Percentiles rank a stretch among this genome's conserved stretches.
Evolutionary conservation across 176 grass and related monocot genomes (phyloP).

Genomic region (Luzula sylvatica): DNA sequence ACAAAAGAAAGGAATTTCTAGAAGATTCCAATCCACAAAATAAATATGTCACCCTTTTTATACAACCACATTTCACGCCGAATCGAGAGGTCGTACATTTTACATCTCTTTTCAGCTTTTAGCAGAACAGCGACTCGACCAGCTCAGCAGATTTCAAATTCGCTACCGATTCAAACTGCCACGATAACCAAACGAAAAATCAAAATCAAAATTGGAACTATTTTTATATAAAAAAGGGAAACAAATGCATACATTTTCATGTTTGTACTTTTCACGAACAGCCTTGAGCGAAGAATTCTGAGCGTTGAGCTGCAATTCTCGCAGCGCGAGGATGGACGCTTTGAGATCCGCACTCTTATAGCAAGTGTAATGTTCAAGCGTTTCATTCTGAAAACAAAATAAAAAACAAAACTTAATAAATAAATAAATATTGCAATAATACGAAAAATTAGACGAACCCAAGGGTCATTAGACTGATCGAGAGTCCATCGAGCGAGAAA

Average conservation of each 20-base stretch:
- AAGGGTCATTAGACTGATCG: slow-evolving; percentile 57
- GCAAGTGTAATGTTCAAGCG: slow-evolving; percentile 70
- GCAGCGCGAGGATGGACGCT: slow-evolving; percentile 30
- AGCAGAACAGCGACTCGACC: slow-evolving; percentile 17
- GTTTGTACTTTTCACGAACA: slow-evolving; percentile 67
- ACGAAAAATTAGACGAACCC: no score
- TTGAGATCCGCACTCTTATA: slow-evolving; percentile 61
- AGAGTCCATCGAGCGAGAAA: slow-evolving; percentile 92
- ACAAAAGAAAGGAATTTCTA: no score
- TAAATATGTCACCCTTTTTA: no score
- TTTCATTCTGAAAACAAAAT: slow-evolving; percentile 47
- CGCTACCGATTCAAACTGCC: slow-evolving; percentile 10
- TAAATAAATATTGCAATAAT: no score
- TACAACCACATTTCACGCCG: no score
- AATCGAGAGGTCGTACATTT: no score
- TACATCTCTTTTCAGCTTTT: slow-evolving; percentile 7
- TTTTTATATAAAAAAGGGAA: background rate
- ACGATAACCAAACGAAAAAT: no score
- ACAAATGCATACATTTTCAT: slow-evolving; percentile 55
- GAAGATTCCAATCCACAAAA: no score
- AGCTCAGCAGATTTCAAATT: slow-evolving; percentile 8
- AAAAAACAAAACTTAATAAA: slow-evolving; percentile 10
- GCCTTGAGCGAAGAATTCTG: slow-evolving; percentile 41
- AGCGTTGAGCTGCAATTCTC: slow-evolving; percentile 62
- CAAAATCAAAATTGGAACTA: background rate